Conservation (phyloP, 225 moss, liverwort and hornwort genomes). For the Sphagnum contortum region DNA sequence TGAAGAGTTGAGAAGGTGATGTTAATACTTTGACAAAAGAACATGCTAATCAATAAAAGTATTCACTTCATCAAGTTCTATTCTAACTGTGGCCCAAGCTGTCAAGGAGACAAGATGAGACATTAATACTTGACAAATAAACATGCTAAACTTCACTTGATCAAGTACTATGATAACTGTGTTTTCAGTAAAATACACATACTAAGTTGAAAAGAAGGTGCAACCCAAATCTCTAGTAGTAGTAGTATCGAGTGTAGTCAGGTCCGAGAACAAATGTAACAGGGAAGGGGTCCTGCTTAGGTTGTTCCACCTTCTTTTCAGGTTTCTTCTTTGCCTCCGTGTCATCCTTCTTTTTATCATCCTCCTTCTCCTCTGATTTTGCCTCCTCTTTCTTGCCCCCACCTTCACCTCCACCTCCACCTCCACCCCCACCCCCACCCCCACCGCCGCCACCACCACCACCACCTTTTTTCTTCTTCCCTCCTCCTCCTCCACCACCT, state of each 20-base stretch:
- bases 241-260: constrained; percentile 54
- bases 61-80: too few relatives aligned
- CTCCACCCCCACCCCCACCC: constrained; percentile 7
- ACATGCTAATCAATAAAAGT: too few relatives aligned
- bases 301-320: constrained; percentile 7
- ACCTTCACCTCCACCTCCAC: constrained; percentile 11
- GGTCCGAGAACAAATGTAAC: constrained; percentile 51
- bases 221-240: constrained; percentile 13
- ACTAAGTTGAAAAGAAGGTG: too few relatives aligned
- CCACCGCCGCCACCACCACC: constrained; percentile 10
- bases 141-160: too few relatives aligned
- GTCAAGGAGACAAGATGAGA: too few relatives aligned
- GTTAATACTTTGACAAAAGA: too few relatives aligned
- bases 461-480: constrained; percentile 15
- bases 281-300: constrained; percentile 33
- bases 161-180: too few relatives aligned
- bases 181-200: too few relatives aligned
- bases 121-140: too few relatives aligned
- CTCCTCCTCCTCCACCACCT: constrained; percentile 4
- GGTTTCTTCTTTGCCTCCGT: constrained; percentile 13
- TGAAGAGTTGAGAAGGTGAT: too few relatives aligned
- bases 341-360: constrained; percentile 16
- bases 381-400: constrained; percentile 10
- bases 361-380: constrained; percentile 1
- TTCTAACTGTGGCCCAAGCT: too few relatives aligned